phyloP scores from a whole-genome alignment of 2,329 filamentous ascomycete species.

The Ascochyta rabiei region DNA sequence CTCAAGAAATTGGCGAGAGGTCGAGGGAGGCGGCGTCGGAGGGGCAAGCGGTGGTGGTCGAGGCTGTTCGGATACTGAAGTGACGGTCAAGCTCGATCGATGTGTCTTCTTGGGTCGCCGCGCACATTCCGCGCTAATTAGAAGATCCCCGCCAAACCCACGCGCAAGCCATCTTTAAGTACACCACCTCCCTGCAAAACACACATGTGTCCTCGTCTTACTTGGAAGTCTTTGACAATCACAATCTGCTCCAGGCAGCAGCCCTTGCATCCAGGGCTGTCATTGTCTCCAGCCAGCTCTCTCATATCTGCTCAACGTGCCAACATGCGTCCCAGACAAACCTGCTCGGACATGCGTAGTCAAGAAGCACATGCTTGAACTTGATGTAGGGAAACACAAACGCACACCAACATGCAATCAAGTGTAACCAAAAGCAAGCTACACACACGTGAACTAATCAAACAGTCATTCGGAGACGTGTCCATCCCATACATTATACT shows the following conservation, averaged over 20 bases:
- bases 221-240: too few relatives aligned
- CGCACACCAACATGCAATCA: background rate
- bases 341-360: background rate
- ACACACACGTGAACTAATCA: slow-evolving; percentile 1
- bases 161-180: slow-evolving; percentile 21
- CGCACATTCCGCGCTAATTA: slow-evolving; percentile 37
- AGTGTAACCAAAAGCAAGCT: background rate
- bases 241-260: slow-evolving; percentile 16
- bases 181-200: slow-evolving; percentile 1
- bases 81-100: slow-evolving; percentile 32
- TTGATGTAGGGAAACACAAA: background rate
- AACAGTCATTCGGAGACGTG: background rate
- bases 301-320: background rate
- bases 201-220: background rate
- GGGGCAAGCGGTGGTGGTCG: slow-evolving; percentile 19
- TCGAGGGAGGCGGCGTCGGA: slow-evolving; percentile 16
- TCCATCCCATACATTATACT: background rate
- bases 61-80: slow-evolving; percentile 27
- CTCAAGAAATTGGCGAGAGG: slow-evolving; percentile 14
- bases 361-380: background rate
- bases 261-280: background rate
- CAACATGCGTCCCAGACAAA: background rate
- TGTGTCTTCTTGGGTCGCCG: slow-evolving; percentile 46
- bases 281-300: too few relatives aligned
- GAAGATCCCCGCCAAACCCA: slow-evolving; percentile 27